phyloP scores from a whole-genome alignment of 352 stramenopile genomes.

The Thraustotheca clavata region DNA sequence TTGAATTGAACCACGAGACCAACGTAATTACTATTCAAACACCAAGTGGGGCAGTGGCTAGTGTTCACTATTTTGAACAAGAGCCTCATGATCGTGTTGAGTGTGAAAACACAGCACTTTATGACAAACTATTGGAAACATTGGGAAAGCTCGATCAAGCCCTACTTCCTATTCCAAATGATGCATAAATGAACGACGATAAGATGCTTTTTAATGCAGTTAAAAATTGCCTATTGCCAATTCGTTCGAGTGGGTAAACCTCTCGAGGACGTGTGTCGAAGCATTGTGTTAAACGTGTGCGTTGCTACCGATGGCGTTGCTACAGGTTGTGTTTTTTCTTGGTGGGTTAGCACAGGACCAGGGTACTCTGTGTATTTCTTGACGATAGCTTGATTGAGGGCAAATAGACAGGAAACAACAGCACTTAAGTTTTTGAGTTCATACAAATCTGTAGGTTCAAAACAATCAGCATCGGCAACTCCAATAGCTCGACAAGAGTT shows the following conservation, averaged over 20 bases:
- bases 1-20: conserved; percentile 79
- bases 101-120: conserved; percentile 60
- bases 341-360: conserved; percentile 29
- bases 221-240: conserved; percentile 7
- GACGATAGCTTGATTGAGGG: conserved; percentile 60
- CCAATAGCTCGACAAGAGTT: conserved; percentile 65
- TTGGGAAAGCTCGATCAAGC: conserved; percentile 26
- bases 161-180: conserved; percentile 16
- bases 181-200: not conserved
- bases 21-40: conserved; percentile 84
- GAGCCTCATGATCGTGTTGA: conserved; percentile 32
- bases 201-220: conserved; percentile 10
- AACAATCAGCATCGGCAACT: conserved; percentile 85
- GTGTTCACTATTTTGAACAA: conserved; percentile 52
- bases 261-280: not conserved
- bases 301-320: not conserved
- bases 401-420: conserved; percentile 81
- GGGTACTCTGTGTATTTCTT: conserved; percentile 66
- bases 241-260: conserved; percentile 15
- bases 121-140: conserved; percentile 56
- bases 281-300: not conserved
- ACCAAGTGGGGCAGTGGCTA: conserved; percentile 53
- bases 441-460: conserved; percentile 85
- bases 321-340: not conserved
- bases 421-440: conserved; percentile 79